phyloP scores from a whole-genome alignment of 305 asterid species.

The Fraxinus latifolia region DNA sequence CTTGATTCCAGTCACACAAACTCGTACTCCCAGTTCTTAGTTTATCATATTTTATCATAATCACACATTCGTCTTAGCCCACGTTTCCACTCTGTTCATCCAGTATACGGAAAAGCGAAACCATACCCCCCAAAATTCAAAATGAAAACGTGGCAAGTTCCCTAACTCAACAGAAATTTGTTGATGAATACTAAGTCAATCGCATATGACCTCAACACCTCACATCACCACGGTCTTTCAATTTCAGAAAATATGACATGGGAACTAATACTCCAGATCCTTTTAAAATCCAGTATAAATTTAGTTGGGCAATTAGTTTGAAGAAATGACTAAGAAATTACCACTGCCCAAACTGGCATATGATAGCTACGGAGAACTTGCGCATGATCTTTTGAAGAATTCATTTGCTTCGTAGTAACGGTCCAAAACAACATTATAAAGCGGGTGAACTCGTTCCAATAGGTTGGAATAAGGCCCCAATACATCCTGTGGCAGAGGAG shows the following conservation, averaged over 20 bases:
- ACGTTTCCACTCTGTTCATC: background rate
- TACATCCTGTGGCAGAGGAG: slow-evolving; percentile 62
- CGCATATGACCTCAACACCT: background rate
- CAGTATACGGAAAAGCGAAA: background rate
- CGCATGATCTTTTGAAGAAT: slow-evolving; percentile 39
- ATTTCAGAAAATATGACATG: background rate
- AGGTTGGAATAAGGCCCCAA: slow-evolving; percentile 79
- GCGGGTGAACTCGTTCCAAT: slow-evolving; percentile 77
- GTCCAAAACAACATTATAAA: slow-evolving; percentile 62
- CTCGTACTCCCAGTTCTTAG: background rate
- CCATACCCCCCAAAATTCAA: background rate
- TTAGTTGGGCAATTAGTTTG: background rate
- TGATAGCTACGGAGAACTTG: background rate
- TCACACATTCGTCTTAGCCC: background rate
- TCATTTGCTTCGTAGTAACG: slow-evolving; percentile 59
- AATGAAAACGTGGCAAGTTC: background rate
- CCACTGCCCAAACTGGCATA: background rate
- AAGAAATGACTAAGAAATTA: background rate
- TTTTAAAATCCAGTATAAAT: background rate
- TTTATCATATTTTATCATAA: background rate
- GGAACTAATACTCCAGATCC: background rate
- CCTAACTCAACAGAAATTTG: background rate
- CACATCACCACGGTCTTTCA: background rate
- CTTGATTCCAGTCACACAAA: background rate
- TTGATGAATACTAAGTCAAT: background rate